A percentile compares a stretch with the other conserved stretches of the same genome.
phyloP scores from a whole-genome alignment of 2,329 filamentous ascomycete genomes.

The Fusarium cicatricum region DNA sequence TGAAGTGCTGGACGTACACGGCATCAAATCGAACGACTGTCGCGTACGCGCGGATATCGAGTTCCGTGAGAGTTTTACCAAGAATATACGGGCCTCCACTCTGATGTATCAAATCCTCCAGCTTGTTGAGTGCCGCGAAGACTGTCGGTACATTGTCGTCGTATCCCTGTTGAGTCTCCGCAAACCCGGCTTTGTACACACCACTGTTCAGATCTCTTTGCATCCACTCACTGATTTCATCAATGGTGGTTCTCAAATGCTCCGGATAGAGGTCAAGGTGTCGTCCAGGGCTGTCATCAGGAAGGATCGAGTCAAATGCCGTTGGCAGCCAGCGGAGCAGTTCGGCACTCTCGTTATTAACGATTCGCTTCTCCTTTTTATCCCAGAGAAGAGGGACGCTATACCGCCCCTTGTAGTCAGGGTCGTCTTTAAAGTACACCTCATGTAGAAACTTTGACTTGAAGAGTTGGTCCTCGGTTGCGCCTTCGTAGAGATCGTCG shows the following conservation, averaged over 20 bases:
- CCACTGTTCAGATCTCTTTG: slow-evolving; percentile 61
- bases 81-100: slow-evolving; percentile 65
- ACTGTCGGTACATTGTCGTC: slow-evolving; percentile 66
- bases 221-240: slow-evolving; percentile 72
- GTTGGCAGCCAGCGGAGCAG: slow-evolving; percentile 85
- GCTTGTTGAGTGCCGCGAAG: slow-evolving; percentile 71
- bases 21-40: slow-evolving; percentile 73
- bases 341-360: slow-evolving; percentile 83
- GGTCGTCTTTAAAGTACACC: slow-evolving; percentile 73
- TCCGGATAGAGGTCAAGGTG: slow-evolving; percentile 65
- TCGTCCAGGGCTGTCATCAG: slow-evolving; percentile 48
- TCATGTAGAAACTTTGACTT: slow-evolving; percentile 72
- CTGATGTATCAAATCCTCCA: slow-evolving; percentile 64
- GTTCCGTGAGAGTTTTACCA: slow-evolving; percentile 70
- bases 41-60: slow-evolving; percentile 72
- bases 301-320: slow-evolving; percentile 71
- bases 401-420: slow-evolving; percentile 73
- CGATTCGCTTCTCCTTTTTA: slow-evolving; percentile 72
- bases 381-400: slow-evolving; percentile 79
- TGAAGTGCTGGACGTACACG: slow-evolving; percentile 73
- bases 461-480: slow-evolving; percentile 70
- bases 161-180: slow-evolving; percentile 70
- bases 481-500: slow-evolving; percentile 62
- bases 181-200: slow-evolving; percentile 68
- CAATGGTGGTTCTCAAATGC: slow-evolving; percentile 62